Percentiles rank a stretch among this genome's conserved stretches.
phyloP scores from a whole-genome alignment of 108 stramenopile genomes.

The Mediolabrus comicus region DNA sequence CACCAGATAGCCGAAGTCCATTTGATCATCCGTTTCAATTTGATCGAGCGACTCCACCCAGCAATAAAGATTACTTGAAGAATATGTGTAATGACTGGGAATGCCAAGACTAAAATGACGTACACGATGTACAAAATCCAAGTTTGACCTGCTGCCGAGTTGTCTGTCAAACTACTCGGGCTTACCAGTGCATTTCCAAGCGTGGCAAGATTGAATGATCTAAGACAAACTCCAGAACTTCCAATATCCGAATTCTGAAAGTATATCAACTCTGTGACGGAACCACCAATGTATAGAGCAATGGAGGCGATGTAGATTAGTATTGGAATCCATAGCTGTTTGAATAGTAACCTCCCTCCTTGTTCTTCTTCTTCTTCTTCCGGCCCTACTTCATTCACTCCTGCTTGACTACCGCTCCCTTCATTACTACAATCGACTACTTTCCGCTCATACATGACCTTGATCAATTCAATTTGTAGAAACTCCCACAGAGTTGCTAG shows the following conservation, averaged over 20 bases:
- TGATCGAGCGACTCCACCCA: constrained; percentile 13
- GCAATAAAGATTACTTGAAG: constrained; percentile 35
- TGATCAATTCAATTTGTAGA: constrained; percentile 48
- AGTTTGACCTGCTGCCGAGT: constrained; percentile 27
- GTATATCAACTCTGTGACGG: constrained; percentile 29
- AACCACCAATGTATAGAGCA: constrained; percentile 33
- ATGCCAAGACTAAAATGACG: constrained; percentile 27
- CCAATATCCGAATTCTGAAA: constrained; percentile 33
- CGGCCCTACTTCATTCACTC: background rate
- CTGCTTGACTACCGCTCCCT: background rate
- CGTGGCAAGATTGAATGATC: constrained; percentile 44
- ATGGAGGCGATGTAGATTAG: constrained; percentile 5
- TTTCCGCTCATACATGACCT: constrained; percentile 36
- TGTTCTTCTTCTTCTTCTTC: background rate
- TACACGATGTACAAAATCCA: constrained; percentile 44
- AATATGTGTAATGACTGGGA: constrained; percentile 43
- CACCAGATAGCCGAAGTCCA: constrained; percentile 40
- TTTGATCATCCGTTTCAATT: constrained; percentile 15
- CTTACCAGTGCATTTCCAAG: constrained; percentile 40
- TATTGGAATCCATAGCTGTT: constrained; percentile 23
- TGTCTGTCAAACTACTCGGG: constrained; percentile 31
- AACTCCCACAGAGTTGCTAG: constrained; percentile 53
- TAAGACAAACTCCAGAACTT: constrained; percentile 16
- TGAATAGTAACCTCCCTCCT: constrained; percentile 4
- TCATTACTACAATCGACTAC: background rate